These are phyloP conservation scores for Coniochaeta pulveracea DNA, from an alignment of 2,329 filamentous ascomycete genomes.

Conservation along the genomic window DNA sequence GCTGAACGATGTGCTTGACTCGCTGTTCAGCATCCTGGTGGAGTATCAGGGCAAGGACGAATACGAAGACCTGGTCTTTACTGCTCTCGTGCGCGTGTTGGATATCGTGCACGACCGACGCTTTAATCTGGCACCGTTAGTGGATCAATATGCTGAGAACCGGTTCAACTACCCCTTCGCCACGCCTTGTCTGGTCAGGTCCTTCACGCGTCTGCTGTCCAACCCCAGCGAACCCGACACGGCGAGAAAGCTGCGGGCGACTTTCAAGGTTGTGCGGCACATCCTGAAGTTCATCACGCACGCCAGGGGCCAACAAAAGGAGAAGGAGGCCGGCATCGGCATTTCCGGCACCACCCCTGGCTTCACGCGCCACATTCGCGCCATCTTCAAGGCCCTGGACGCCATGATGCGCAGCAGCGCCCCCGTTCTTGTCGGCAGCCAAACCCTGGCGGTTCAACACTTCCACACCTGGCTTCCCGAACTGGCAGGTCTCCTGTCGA, in stretches of 20 bases:
- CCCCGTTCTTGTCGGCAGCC: slow-evolving; percentile 80
- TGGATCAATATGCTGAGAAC: slow-evolving; percentile 81
- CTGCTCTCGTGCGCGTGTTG: slow-evolving; percentile 76
- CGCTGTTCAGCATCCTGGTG: slow-evolving; percentile 82
- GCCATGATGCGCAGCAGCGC: slow-evolving; percentile 79
- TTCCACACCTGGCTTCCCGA: slow-evolving; percentile 98
- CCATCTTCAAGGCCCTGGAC: slow-evolving; percentile 84
- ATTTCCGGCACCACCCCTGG: slow-evolving; percentile 61
- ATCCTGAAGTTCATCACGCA: slow-evolving; percentile 93
- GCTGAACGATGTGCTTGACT: slow-evolving; percentile 77
- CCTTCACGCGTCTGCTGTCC: slow-evolving; percentile 72
- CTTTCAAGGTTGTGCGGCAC: slow-evolving; percentile 89
- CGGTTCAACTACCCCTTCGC: slow-evolving; percentile 91
- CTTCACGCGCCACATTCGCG: slow-evolving; percentile 74
- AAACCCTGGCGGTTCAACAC: slow-evolving; percentile 90
- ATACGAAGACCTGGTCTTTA: slow-evolving; percentile 87
- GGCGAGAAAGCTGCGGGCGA: slow-evolving; percentile 74
- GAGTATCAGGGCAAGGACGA: slow-evolving; percentile 87
- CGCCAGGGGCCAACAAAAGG: slow-evolving; percentile 72
- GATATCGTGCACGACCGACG: slow-evolving; percentile 90
- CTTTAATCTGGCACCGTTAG: slow-evolving; percentile 82
- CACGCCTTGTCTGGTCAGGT: slow-evolving; percentile 76
- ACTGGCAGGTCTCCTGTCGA: slow-evolving; percentile 61
- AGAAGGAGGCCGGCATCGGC: slow-evolving; percentile 79
- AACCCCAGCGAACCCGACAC: slow-evolving; percentile 75